These are phyloP conservation scores for Tephrocybe sp. DNA, from an alignment of 768 basidiomycete species.

Conservation along the genomic window DNA sequence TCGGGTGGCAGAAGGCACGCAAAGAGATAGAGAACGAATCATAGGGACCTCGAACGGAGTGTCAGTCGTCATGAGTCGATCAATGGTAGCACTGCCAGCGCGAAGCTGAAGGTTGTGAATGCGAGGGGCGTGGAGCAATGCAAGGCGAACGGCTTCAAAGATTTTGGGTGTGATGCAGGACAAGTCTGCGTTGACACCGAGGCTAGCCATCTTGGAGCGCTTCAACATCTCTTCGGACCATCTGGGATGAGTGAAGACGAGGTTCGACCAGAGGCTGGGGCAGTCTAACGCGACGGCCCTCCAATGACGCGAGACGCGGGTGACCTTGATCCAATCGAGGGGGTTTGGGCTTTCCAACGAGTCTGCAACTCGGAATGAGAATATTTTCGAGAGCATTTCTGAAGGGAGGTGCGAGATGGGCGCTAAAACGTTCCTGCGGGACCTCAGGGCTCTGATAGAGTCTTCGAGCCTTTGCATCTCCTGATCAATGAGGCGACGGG, in stretches of 20 bases:
- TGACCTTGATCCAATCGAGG: conserved; percentile 36
- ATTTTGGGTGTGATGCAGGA: conserved; percentile 26
- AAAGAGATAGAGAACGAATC: conserved; percentile 30
- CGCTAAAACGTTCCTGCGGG: conserved; percentile 35
- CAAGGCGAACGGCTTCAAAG: conserved; percentile 26
- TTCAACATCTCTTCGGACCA: conserved; percentile 44
- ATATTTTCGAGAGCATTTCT: conserved; percentile 41
- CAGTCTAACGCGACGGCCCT: conserved; percentile 41
- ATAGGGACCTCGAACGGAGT: conserved; percentile 27
- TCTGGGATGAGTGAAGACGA: conserved; percentile 29
- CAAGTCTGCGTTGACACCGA: conserved; percentile 27
- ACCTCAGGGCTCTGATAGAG: conserved; percentile 32
- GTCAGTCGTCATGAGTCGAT: conserved; percentile 24
- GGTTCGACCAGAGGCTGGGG: conserved; percentile 40
- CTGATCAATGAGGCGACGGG: conserved; percentile 35
- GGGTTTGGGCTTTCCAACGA: conserved; percentile 4
- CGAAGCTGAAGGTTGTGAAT: conserved; percentile 32
- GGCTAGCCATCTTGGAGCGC: conserved; percentile 42
- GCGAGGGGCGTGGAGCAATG: conserved; percentile 31
- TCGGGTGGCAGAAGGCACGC: conserved; percentile 17
- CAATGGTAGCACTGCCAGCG: conserved; percentile 22
- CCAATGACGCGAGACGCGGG: conserved; percentile 43
- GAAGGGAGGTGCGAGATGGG: conserved; percentile 40
- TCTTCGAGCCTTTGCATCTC: conserved; percentile 34
- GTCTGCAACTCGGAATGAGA: conserved; percentile 25